Evolutionary conservation across 2,329 filamentous ascomycete genomes (phyloP).

Genomic region (Diaporthe capsici): DNA sequence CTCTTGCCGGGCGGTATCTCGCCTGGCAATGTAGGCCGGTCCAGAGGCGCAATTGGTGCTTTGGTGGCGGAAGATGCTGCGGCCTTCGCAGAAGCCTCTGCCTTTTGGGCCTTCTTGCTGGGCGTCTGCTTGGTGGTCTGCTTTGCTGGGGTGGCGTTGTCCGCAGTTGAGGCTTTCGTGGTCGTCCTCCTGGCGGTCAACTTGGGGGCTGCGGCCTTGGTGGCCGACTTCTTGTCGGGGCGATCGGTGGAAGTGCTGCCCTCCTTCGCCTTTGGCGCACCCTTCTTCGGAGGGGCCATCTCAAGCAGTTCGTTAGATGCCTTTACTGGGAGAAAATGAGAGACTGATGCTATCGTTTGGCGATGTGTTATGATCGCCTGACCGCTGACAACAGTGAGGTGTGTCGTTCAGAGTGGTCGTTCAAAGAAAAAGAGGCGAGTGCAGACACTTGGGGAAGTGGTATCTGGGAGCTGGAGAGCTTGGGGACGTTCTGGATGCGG

Average conservation of each 20-base stretch:
- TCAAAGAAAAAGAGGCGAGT: background rate
- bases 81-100: background rate
- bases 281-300: constrained; percentile 40
- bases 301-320: constrained; percentile 36
- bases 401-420: background rate
- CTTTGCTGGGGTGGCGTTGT: background rate
- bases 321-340: constrained; percentile 40
- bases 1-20: background rate
- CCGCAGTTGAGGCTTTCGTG: background rate
- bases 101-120: constrained; percentile 39
- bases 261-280: constrained; percentile 38
- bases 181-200: background rate
- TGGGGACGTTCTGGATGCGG: constrained; percentile 28
- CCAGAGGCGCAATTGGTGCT: constrained; percentile 40
- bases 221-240: constrained; percentile 41
- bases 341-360: background rate
- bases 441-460: background rate
- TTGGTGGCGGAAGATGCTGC: constrained; percentile 2
- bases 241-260: constrained; percentile 1
- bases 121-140: constrained; percentile 1
- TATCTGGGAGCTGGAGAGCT: constrained; percentile 12
- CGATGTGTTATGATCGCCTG: background rate
- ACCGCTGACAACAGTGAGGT: no score
- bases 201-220: constrained; percentile 1
- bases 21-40: background rate